Evolutionary conservation across 257 asterid species (phyloP).

Genomic region (Nicotiana otophora): DNA sequence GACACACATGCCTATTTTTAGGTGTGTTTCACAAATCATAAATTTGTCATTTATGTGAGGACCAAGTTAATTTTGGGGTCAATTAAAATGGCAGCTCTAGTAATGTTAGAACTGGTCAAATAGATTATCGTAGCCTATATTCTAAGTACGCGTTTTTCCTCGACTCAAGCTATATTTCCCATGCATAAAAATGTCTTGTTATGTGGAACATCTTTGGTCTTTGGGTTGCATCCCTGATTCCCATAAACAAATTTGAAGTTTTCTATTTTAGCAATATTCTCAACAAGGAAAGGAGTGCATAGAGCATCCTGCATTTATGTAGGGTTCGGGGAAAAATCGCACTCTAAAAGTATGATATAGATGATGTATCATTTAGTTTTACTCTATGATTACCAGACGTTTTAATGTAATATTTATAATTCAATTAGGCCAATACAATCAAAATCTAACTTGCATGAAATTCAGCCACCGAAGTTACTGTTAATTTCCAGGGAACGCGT

Average conservation of each 20-base stretch:
- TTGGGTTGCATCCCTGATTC: neutral
- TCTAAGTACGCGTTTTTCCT: neutral
- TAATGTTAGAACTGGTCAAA: neutral
- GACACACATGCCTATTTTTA: neutral
- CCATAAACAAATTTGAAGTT: too few species aligned
- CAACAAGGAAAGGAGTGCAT: too few species aligned
- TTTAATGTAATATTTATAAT: too few species aligned
- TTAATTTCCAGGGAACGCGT: too few species aligned
- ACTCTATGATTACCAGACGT: too few species aligned
- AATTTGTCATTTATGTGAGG: neutral
- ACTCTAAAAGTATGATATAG: too few species aligned
- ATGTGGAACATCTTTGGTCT: neutral
- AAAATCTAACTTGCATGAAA: too few species aligned
- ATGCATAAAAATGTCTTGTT: neutral
- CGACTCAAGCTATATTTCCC: neutral
- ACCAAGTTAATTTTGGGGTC: neutral
- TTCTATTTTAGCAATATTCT: too few species aligned
- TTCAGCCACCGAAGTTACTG: too few species aligned
- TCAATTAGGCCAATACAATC: too few species aligned
- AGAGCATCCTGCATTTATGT: fast-evolving
- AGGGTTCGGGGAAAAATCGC: fast-evolving
- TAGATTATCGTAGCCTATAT: neutral
- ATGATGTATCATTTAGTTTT: too few species aligned
- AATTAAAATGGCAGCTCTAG: neutral
- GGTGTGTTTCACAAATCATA: neutral